A percentile compares a stretch with the other conserved stretches of the same genome.
Evolutionary conservation across 176 grass and related monocot genomes (phyloP).

Genomic region (Microstegium vimineum): DNA sequence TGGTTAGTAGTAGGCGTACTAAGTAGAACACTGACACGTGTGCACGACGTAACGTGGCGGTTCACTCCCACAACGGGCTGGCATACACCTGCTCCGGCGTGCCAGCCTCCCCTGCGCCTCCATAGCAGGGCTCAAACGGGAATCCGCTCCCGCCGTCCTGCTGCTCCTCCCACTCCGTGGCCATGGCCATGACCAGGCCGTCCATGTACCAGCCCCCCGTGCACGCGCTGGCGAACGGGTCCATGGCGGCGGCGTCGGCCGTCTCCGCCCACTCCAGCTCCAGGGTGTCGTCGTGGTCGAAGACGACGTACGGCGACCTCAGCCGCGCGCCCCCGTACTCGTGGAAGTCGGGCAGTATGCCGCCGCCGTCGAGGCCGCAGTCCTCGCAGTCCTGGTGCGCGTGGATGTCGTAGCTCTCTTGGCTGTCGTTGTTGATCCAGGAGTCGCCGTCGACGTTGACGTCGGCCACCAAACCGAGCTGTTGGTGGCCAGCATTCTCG

Average conservation of each 20-base stretch:
- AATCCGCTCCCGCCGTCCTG: conserved; percentile 17
- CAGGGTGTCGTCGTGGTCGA: conserved; percentile 25
- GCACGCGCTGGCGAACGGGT: conserved; percentile 17
- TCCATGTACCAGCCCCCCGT: conserved; percentile 55
- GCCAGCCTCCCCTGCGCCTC: conserved; percentile 10
- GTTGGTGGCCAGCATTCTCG: not conserved
- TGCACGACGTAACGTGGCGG: not conserved
- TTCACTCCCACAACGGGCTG: conserved; percentile 37
- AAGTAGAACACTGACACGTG: not conserved
- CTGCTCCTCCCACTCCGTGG: conserved; percentile 32
- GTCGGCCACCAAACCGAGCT: not conserved
- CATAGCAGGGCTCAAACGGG: conserved; percentile 18
- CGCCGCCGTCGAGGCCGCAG: conserved; percentile 54
- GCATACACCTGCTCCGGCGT: conserved; percentile 29
- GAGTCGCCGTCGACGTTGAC: conserved; percentile 15
- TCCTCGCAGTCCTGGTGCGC: conserved; percentile 58
- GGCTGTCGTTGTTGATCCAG: not conserved
- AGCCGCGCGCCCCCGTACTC: conserved; percentile 15
- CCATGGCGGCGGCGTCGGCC: not conserved
- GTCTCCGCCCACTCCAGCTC: conserved; percentile 40
- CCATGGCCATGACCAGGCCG: conserved; percentile 33
- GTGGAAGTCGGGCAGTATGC: conserved; percentile 39
- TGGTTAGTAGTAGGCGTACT: too few species aligned
- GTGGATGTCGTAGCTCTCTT: conserved; percentile 23
- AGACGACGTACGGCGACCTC: not conserved